Conservation (phyloP, 2,329 filamentous ascomycete species). For the Allantophomopsis lycopodina region DNA sequence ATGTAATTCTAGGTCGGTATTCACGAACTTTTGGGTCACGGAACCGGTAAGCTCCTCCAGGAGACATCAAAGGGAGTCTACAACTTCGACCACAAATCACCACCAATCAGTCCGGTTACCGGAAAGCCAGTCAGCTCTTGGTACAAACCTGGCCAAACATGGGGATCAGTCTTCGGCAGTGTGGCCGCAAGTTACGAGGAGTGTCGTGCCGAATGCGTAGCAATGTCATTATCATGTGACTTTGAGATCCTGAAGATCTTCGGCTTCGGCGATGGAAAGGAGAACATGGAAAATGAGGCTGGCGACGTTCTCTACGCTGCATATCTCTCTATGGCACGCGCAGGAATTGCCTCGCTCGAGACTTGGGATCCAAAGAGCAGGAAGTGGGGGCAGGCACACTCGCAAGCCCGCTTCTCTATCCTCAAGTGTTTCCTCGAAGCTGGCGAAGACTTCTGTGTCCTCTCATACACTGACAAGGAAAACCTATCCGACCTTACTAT, state of each 20-base stretch:
- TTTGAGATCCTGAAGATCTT: constrained; percentile 85
- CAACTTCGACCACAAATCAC: constrained; percentile 79
- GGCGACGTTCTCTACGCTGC: constrained; percentile 79
- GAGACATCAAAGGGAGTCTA: constrained; percentile 70
- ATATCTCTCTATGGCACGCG: constrained; percentile 88
- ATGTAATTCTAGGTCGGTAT: no score
- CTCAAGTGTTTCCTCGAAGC: constrained; percentile 74
- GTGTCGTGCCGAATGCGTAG: constrained; percentile 86
- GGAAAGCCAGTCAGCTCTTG: constrained; percentile 67
- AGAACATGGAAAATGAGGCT: constrained; percentile 60
- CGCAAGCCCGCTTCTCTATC: constrained; percentile 84
- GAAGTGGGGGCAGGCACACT: constrained; percentile 90
- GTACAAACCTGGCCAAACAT: constrained; percentile 93
- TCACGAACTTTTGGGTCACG: constrained; percentile 79
- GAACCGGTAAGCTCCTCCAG: constrained; percentile 86
- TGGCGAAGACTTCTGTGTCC: constrained; percentile 73
- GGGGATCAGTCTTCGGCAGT: constrained; percentile 82
- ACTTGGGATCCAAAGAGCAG: constrained; percentile 86
- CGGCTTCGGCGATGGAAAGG: constrained; percentile 67
- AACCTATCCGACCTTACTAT: constrained; percentile 66
- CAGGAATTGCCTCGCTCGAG: constrained; percentile 78
- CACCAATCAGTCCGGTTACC: constrained; percentile 68
- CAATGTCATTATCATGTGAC: constrained; percentile 82
- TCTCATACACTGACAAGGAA: constrained; percentile 29
- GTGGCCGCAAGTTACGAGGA: constrained; percentile 87